Evolutionary conservation across 306 rosid genomes (phyloP), one percentile per base, ranked within the genome.

Genomic region (Geum urbanum): DNA sequence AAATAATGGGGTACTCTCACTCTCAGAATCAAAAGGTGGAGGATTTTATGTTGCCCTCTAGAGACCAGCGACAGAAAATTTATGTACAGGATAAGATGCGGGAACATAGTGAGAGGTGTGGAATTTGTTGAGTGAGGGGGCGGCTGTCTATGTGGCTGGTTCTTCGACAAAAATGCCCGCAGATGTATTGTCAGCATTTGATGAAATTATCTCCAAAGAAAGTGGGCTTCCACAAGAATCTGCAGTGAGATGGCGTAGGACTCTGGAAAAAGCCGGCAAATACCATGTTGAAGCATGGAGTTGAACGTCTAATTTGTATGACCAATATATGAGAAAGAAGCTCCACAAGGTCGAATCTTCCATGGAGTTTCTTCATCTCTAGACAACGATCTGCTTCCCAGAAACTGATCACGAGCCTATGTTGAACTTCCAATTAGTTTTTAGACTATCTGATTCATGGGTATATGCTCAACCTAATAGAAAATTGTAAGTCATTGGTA

Each of bases 111-210:
- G 70, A 59, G 56, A 83, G 75, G 74, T 90, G 19, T 94, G 94
- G 98, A 81, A 74, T 70, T 80, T 94, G 19, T 71, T 94, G 77
- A 80, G 72, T 8, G 74, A 87, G 39, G 98, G 98, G 9, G 94
- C 91, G 49, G 83, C 94, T 61, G 80, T 92, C 39, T 92, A 92
- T 69, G 72, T 92, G 70, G 98, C 98, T 16, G 98, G 96, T 19
- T 92, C 96, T 53, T 92, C 98, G 1, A 92, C 92, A 8, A 90
- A 90, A 80, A 92, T 92, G 98, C 98, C 96, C 1, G 68, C 91
- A 6, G 97, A 90, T 80, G 97, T 88, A 70, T 83, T 90, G n/a
- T 80, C 86, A 46, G 77, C 87, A 62, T 88, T 90, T 45, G 94
- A 90, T 85, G 90, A 90, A 56, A 85, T 90, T 63, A 72, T 88